A percentile compares a stretch with the other conserved stretches of the same genome.
Conservation (phyloP, 1,284 basidiomycete genomes). For the Gomphus bonarii region DNA sequence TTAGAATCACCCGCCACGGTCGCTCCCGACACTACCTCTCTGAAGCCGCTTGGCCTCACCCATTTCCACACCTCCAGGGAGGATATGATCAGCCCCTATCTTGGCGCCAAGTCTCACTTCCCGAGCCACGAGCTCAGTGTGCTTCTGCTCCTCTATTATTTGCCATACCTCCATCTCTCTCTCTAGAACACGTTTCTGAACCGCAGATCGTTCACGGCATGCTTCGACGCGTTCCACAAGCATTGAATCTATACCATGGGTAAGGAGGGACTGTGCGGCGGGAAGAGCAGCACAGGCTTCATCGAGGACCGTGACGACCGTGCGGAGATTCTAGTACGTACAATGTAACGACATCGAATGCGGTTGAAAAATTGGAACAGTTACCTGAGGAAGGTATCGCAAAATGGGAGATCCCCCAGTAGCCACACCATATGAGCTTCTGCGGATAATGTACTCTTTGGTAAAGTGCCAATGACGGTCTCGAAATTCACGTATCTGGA, state of each 20-base stretch:
- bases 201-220: slow-evolving; percentile 4
- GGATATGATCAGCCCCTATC: neutral
- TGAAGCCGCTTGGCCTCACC: slow-evolving; percentile 6
- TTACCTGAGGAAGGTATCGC: slow-evolving; percentile 7
- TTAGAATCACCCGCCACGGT: slow-evolving; percentile 4
- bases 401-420: slow-evolving; percentile 9
- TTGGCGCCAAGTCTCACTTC: neutral
- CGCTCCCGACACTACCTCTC: slow-evolving; percentile 10
- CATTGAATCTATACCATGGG: neutral
- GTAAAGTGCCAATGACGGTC: slow-evolving; percentile 10
- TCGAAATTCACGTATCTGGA: slow-evolving; percentile 6
- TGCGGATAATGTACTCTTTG: slow-evolving; percentile 9
- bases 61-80: neutral
- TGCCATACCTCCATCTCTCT: slow-evolving; percentile 11
- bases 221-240: slow-evolving; percentile 3
- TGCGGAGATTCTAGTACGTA: slow-evolving; percentile 4
- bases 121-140: neutral
- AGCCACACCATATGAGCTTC: slow-evolving; percentile 7
- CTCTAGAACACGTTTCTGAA: slow-evolving; percentile 6
- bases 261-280: neutral
- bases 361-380: neutral
- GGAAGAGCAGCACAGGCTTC: slow-evolving; percentile 8
- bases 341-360: neutral
- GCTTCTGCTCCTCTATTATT: slow-evolving; percentile 9
- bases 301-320: slow-evolving; percentile 3